Evolutionary conservation across 2,329 filamentous ascomycete species (phyloP), one percentile per base, ranked within the genome.

Genomic region (Pyrenophora tritici-repentis): DNA sequence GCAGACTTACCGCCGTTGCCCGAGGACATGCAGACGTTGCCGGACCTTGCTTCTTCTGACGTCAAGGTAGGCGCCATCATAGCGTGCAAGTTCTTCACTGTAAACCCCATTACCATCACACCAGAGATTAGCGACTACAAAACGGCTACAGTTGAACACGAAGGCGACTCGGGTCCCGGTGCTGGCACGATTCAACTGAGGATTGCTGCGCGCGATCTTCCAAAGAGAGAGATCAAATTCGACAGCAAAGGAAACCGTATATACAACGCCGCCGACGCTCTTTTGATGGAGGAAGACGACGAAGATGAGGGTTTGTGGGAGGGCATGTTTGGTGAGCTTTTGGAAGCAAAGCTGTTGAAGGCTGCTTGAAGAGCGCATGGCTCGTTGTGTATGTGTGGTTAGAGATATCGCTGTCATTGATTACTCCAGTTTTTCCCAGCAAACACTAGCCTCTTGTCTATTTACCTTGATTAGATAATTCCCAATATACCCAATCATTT

Each of bases 191-290:
- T 96, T 13, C 76, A 80, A 17, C 75, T 95, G 4, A 78, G 81
- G 9, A 79, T 96, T 2, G 90, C 91, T 2, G 81, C 81, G 55
- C 83, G 89, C 22, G 89, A 95, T 65, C 77, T 87, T 40, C 73
- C 81, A 10, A 73, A 51, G 39, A 80, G 83, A 46, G 69, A 85
- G 56, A 86, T 83, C 63, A 70, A 75, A 14, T 86, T 85, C 58
- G 86, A 93, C 60, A 80, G 85, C 33, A 86, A 88, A 0, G 91
- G 90, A 0, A 79, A 88, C 55, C 82, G 90, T 8, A 73, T 90
- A 8, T 96, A 93, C 62, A 85, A 82, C 55, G 89, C 86, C 50
- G 83, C 83, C 9, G 67, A 68, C 6, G 81, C 57, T 8, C 64
- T 71, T 31, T 55, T 56, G 17, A 58, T 71, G 59, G 55, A 51